Conservation (phyloP, 345 rosid species). For the Ailanthus altissimus region DNA sequence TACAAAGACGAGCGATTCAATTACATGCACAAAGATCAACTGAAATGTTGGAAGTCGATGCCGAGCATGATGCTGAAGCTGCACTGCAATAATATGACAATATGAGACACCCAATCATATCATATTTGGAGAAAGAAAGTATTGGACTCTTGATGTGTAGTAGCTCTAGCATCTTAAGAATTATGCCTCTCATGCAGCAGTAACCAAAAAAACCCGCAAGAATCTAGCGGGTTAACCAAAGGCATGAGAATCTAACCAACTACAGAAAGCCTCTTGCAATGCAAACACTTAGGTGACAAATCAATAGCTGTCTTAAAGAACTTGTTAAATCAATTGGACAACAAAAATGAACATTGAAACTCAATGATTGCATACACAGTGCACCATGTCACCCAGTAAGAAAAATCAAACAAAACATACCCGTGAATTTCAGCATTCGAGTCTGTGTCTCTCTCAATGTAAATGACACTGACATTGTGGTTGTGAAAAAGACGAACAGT, state of each 20-base stretch:
- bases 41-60: slow-evolving; percentile 96
- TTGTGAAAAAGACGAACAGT: slow-evolving; percentile 92
- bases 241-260: slow-evolving; percentile 13
- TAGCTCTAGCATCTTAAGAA: neutral
- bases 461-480: slow-evolving; percentile 99
- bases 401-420: slow-evolving; percentile 41
- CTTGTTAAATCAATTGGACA: slow-evolving; percentile 3
- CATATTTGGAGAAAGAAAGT: slow-evolving; percentile 22
- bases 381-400: slow-evolving; percentile 5
- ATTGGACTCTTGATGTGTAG: neutral
- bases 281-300: slow-evolving; percentile 11
- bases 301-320: neutral
- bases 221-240: neutral
- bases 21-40: slow-evolving; percentile 94
- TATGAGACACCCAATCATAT: slow-evolving; percentile 36
- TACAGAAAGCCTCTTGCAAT: slow-evolving; percentile 15
- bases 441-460: slow-evolving; percentile 98
- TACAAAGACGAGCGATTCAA: slow-evolving; percentile 97
- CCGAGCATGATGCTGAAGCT: slow-evolving; percentile 99
- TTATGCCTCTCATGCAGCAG: neutral
- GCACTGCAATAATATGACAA: slow-evolving; percentile 73
- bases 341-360: neutral
- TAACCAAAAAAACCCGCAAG: neutral
- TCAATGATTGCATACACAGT: neutral
- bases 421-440: slow-evolving; percentile 97